Conservation (phyloP, 257 asterid species). For the Plantago ovata region DNA sequence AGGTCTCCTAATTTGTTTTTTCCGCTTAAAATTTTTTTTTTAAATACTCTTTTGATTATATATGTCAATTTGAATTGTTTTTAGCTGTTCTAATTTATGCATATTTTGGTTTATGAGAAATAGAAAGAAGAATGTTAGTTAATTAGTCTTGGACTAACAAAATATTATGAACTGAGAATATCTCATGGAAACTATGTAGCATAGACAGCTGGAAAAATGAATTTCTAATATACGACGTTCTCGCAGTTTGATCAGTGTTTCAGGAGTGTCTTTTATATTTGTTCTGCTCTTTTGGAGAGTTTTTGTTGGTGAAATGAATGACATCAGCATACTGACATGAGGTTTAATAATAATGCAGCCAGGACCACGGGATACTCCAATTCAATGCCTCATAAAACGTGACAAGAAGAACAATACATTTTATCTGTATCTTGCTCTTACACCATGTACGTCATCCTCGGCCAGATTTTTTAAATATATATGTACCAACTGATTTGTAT, state of each 20-base stretch:
- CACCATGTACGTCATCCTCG: constrained; percentile 60
- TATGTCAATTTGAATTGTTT: background rate
- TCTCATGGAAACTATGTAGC: background rate
- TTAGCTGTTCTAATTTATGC: too few relatives aligned
- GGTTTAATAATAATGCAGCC: constrained; percentile 49
- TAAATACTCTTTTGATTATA: background rate
- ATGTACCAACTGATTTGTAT: constrained; percentile 2
- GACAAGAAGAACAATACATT: constrained; percentile 83
- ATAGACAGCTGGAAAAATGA: too few relatives aligned
- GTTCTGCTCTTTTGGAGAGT: background rate
- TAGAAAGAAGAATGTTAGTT: background rate
- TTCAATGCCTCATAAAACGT: constrained; percentile 84
- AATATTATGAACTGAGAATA: background rate
- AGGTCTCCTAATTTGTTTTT: constrained; percentile 36
- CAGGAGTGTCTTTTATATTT: background rate
- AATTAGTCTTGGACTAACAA: background rate
- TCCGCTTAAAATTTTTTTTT: background rate
- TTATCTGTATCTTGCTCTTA: constrained; percentile 75
- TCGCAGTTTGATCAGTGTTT: background rate
- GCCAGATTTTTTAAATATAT: constrained; percentile 16
- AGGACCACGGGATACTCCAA: constrained; percentile 77
- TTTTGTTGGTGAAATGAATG: background rate
- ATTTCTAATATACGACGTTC: too few relatives aligned
- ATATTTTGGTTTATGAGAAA: background rate
- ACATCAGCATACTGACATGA: background rate